A percentile compares a stretch with the other conserved stretches of the same genome.
Conservation (phyloP, 169 alveolate genomes). For the Miamiensis avidus region DNA sequence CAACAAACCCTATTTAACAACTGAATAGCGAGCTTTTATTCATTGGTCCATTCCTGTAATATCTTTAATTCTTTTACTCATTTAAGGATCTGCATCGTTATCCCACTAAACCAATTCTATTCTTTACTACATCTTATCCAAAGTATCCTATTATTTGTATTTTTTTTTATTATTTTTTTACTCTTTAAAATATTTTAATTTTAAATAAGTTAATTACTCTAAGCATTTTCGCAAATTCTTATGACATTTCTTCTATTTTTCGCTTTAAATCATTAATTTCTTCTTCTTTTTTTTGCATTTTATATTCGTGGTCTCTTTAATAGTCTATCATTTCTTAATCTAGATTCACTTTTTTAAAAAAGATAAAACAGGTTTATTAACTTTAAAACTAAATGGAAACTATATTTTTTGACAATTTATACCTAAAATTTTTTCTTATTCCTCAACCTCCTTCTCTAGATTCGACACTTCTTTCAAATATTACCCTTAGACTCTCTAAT, state of each 20-base stretch:
- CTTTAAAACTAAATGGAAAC: not conserved
- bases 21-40: too few species aligned
- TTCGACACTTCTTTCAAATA: not conserved
- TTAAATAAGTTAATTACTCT: conserved; percentile 34
- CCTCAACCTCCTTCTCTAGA: not conserved
- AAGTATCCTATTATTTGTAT: conserved; percentile 36
- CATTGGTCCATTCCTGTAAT: conserved; percentile 55
- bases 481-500: not conserved
- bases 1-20: too few species aligned
- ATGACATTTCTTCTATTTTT: conserved; percentile 75
- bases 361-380: not conserved
- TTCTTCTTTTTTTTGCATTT: conserved; percentile 63
- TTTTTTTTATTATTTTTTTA: not conserved
- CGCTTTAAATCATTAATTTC: conserved; percentile 68
- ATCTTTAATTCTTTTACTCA: conserved; percentile 58
- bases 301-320: conserved; percentile 51
- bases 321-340: conserved; percentile 47
- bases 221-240: conserved; percentile 74
- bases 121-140: conserved; percentile 67
- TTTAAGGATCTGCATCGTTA: conserved; percentile 62
- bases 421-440: not conserved
- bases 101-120: conserved; percentile 69
- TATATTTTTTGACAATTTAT: not conserved
- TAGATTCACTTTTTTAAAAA: conserved; percentile 40
- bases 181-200: not conserved